Evolutionary conservation across 345 rosid genomes (phyloP), one percentile per base, ranked within the genome.

Genomic region (Arabis alpina): DNA sequence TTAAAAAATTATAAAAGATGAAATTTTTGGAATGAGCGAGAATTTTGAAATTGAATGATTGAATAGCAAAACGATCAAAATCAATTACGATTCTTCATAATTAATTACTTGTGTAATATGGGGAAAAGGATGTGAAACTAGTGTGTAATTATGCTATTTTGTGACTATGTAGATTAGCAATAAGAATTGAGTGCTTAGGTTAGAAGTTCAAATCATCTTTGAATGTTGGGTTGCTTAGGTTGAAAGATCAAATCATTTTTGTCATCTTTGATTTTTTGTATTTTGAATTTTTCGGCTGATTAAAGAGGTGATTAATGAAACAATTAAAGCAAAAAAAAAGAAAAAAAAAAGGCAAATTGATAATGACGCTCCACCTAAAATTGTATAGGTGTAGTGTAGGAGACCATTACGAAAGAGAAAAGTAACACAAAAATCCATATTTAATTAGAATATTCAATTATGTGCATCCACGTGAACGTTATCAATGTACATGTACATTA

Each of bases 331-430:
- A 68, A 61, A 61, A 32, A 36, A 24, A 58, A 28, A 66, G 36
- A n/a, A 36, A 66, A 45, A n/a, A 36, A 19, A 10, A 30, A 34
- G 41, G 36, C 7, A 66, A 27, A 0, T 10, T 55, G 70, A 75
- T 61, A 61, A 47, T 10, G 78, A 75, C 74, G 52, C 70, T 12
- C 39, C 74, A 75, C 74, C 70, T 11, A 68, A 10, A 27, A 67
- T 44, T 42, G 10, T 32, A 30, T 41, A 28, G 23, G 42, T 45
- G 14, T 54, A 42, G 50, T 45, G 14, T 54, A 42, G 50, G 39
- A 54, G 10, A 50, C 71, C 76, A 64, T 72, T 51, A 48, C 76
- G 23, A 72, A 72, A 60, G 43, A 40, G 5, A 59, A 30, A 58
- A 62, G 13, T 32, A 39, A 72, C 40, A 25, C 8, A 25, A 9